Conservation (phyloP, 805 yeast species). For the Yarrowia sp. region DNA sequence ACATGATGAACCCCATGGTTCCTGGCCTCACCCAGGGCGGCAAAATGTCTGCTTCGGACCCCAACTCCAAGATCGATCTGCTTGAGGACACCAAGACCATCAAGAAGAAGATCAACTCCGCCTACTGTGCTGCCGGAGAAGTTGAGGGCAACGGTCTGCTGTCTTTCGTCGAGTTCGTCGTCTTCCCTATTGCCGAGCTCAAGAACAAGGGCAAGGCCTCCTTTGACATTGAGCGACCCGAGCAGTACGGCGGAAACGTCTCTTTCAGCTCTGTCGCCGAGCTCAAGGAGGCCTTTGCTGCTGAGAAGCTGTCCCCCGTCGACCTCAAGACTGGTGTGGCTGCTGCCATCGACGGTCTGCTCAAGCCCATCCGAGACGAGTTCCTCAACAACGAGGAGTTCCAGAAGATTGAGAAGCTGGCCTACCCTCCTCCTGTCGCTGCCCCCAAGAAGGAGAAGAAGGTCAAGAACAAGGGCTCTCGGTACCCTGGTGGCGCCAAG, state of each 20-base stretch:
- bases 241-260: conserved; percentile 93
- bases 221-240: conserved; percentile 85
- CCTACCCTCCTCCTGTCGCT: conserved; percentile 73
- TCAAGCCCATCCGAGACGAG: conserved; percentile 80
- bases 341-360: conserved; percentile 71
- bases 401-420: conserved; percentile 68
- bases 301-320: conserved; percentile 79
- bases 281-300: conserved; percentile 67
- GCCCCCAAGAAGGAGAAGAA: conserved; percentile 68
- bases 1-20: conserved; percentile 97
- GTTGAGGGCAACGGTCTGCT: conserved; percentile 88
- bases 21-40: conserved; percentile 96
- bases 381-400: conserved; percentile 62
- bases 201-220: conserved; percentile 53
- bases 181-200: conserved; percentile 81
- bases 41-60: conserved; percentile 98
- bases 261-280: conserved; percentile 63
- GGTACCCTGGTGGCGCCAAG: conserved; percentile 68
- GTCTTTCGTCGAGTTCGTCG: conserved; percentile 77
- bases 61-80: conserved; percentile 93
- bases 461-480: conserved; percentile 78
- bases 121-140: conserved; percentile 93
- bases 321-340: conserved; percentile 92
- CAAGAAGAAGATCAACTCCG: conserved; percentile 85
- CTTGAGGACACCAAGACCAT: conserved; percentile 85